Conservation (phyloP, 164 flowering plant species). For the Kalanchoe fedtschenkoi region DNA sequence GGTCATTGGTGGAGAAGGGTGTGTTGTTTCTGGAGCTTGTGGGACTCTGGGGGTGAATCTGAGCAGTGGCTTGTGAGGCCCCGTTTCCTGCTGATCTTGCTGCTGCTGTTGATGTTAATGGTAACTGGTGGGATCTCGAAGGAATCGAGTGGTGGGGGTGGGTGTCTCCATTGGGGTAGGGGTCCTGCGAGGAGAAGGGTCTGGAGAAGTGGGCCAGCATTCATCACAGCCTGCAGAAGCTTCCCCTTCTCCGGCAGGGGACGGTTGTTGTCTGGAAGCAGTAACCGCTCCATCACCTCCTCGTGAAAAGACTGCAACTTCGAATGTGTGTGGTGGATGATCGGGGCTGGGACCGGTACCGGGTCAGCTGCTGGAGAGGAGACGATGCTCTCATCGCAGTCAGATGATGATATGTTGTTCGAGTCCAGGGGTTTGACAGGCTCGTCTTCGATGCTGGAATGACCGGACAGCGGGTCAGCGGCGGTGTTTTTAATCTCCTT, state of each 20-base stretch:
- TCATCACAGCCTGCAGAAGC: slow-evolving; percentile 5
- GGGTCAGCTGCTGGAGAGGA: slow-evolving; percentile 6
- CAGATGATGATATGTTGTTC: slow-evolving; percentile 1
- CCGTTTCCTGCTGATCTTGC: not conserved
- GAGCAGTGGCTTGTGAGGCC: not conserved
- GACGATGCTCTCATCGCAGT: slow-evolving; percentile 7
- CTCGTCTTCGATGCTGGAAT: slow-evolving; percentile 9
- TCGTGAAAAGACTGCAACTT: not conserved
- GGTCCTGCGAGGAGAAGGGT: slow-evolving; percentile 10
- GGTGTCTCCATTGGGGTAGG: slow-evolving; percentile 11
- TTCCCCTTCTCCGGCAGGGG: slow-evolving; percentile 12
- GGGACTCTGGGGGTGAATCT: not conserved
- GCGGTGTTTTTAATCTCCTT: not conserved
- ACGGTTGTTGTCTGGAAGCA: not conserved
- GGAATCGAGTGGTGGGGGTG: slow-evolving; percentile 6
- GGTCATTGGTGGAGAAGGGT: slow-evolving; percentile 5
- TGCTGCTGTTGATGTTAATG: slow-evolving; percentile 2
- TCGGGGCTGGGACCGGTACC: not conserved
- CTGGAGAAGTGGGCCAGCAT: slow-evolving; percentile 12
- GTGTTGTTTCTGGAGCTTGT: not conserved
- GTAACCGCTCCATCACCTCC: not conserved
- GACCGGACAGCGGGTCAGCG: not conserved
- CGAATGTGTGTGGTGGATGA: not conserved
- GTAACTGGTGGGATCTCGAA: slow-evolving; percentile 6
- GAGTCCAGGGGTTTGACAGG: not conserved